Evolutionary conservation across 768 basidiomycete species (phyloP).

Genomic region (Brasilioporus rufonigricans): DNA sequence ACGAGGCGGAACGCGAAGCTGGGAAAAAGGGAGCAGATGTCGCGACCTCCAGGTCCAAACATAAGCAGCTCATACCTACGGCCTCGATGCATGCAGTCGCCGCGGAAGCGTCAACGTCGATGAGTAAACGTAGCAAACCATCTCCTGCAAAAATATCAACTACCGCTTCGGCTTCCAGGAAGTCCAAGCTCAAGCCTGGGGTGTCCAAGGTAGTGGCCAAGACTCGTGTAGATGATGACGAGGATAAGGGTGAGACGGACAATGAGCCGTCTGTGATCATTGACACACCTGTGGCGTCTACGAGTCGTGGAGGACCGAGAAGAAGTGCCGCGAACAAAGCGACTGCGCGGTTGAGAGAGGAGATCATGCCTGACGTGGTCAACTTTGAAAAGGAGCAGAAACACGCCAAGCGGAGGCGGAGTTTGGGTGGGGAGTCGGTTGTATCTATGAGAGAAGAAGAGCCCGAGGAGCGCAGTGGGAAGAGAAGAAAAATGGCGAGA

Average conservation of each 20-base stretch:
- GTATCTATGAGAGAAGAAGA: conserved; percentile 11
- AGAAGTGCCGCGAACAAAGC: conserved; percentile 58
- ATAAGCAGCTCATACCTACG: conserved; percentile 15
- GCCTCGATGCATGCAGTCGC: conserved; percentile 22
- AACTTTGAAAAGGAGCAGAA: conserved; percentile 68
- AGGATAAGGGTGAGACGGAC: not conserved
- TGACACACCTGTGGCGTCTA: conserved; percentile 11
- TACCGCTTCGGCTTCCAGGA: not conserved
- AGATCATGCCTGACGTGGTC: conserved; percentile 76
- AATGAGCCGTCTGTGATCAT: conserved; percentile 8
- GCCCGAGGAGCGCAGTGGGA: conserved; percentile 16
- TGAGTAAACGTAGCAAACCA: conserved; percentile 17
- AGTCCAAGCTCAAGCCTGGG: conserved; percentile 4
- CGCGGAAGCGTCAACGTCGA: conserved; percentile 22
- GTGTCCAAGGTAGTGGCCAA: not conserved
- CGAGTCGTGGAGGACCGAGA: conserved; percentile 27
- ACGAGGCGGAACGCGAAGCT: not conserved
- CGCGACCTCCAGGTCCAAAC: not conserved
- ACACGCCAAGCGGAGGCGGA: conserved; percentile 31
- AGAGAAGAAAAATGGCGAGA: conserved; percentile 19
- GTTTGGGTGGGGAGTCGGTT: conserved; percentile 31
- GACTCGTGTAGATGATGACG: not conserved
- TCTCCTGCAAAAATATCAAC: conserved; percentile 14
- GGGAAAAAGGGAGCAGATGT: not conserved
- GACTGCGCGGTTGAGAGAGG: conserved; percentile 40